Base-by-base conservation (phyloP, 163 green algal species). In the Coccomyxa subellipsoidea region DNA sequence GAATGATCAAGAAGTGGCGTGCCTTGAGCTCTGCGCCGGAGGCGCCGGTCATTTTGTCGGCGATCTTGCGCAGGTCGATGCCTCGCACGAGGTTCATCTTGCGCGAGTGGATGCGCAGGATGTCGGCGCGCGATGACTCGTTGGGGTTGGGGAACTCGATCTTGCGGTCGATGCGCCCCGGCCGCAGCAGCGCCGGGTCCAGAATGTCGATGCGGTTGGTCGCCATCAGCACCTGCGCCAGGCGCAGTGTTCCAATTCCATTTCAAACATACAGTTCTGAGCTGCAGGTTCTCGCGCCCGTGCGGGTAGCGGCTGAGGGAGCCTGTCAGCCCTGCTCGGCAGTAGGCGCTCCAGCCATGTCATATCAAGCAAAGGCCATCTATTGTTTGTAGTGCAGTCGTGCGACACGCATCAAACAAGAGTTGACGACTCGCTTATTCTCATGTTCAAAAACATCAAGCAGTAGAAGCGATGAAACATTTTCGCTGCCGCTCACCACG, bases 131-230 rank as follows among this genome's bases (percentile, higher is more conserved):
- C 2, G 92, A 96, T n/a, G 82, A 86, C 88, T 99, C 97, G 75
- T 92, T 96, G 53, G 97, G 97, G 87, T 99, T 98, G 47, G 97
- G 97, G 88, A 99, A 99, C 92, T 99, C 97, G 85, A 99, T 99
- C 86, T 99, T 99, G 83, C 97, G 91, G 89, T 99, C 97, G 81
- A 99, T 99, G 80, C 97, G 92, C 0, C 96, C 96, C 0, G 97
- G 97, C 32, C 97, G 93, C 83, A 99, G 92, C 85, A 99, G 93
- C 9, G 97, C 97, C 21, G 92, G 81, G 87, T 99, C 97, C 70
- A 99, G 89, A 86, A 99, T 99, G 91, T 99, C 97, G 76, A 99
- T 98, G 59, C 97, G 89, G 90, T 99, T 99, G 81, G 97, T 99
- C 32, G 97, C 97, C 97, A 99, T 99, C n/a, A 99, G 92, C 75